phyloP scores from a whole-genome alignment of 495 filamentous ascomycete genomes.

The Trichocladium antarcticum region DNA sequence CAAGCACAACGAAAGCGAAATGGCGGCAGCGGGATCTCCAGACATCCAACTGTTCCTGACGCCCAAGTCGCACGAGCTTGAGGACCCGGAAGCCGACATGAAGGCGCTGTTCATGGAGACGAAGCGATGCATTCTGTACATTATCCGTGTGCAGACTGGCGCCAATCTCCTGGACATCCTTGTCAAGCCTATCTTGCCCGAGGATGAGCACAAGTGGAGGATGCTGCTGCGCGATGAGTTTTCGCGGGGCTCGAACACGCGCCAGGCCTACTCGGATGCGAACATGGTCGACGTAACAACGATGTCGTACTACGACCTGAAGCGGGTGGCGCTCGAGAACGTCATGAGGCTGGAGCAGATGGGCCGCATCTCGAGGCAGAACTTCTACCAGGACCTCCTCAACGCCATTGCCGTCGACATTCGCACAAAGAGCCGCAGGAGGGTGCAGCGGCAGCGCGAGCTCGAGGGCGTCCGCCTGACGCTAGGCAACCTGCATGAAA shows the following conservation, averaged over 20 bases:
- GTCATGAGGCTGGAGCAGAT: constrained; percentile 76
- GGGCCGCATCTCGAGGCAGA: constrained; percentile 79
- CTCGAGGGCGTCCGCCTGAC: constrained; percentile 80
- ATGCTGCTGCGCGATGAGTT: constrained; percentile 75
- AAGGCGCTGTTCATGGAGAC: constrained; percentile 96
- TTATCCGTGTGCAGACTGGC: constrained; percentile 93
- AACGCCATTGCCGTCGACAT: constrained; percentile 97
- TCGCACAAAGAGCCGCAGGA: constrained; percentile 84
- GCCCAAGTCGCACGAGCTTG: constrained; percentile 78
- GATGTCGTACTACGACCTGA: constrained; percentile 86
- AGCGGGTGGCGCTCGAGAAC: constrained; percentile 86
- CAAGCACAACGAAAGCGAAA: constrained; percentile 87
- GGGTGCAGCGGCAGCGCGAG: constrained; percentile 82
- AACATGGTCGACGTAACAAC: constrained; percentile 80
- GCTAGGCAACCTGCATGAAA: constrained; percentile 73
- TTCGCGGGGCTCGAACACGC: constrained; percentile 51
- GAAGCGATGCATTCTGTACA: constrained; percentile 92
- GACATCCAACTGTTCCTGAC: constrained; percentile 90
- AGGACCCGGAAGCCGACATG: constrained; percentile 85
- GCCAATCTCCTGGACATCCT: constrained; percentile 87
- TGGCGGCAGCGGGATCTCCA: constrained; percentile 72
- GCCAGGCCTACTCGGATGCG: constrained; percentile 82
- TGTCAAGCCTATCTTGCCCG: constrained; percentile 71
- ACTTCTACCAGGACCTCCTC: constrained; percentile 90
- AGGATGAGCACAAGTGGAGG: constrained; percentile 86